These are phyloP conservation scores for Laburnicola sp. DNA, from an alignment of 2,329 filamentous ascomycete genomes.

Conservation along the genomic window DNA sequence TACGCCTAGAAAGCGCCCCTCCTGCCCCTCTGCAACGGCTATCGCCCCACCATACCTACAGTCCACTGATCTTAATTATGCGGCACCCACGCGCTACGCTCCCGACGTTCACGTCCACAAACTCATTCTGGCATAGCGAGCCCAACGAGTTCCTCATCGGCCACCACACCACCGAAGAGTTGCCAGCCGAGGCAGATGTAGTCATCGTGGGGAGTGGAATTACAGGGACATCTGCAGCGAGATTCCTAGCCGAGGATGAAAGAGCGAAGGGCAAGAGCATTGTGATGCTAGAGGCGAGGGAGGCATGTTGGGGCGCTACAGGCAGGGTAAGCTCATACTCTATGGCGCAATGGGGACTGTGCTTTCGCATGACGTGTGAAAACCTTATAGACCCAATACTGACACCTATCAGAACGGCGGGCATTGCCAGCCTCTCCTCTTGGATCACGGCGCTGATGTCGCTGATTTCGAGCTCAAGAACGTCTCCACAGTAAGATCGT, in stretches of 20 bases:
- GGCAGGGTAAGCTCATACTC: conserved; percentile 62
- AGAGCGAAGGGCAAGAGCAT: conserved; percentile 55
- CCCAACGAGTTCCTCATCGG: conserved; percentile 66
- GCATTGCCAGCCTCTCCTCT: conserved; percentile 75
- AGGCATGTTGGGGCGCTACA: conserved; percentile 82
- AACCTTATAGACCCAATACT: not conserved
- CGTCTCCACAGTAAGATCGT: conserved; percentile 61
- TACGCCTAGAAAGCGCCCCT: not conserved
- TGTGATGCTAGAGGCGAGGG: conserved; percentile 74
- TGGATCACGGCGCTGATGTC: conserved; percentile 62
- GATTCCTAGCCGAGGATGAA: conserved; percentile 58
- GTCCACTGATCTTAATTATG: conserved; percentile 26
- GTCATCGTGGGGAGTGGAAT: conserved; percentile 77
- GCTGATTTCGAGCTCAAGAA: conserved; percentile 74
- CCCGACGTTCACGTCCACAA: conserved; percentile 63
- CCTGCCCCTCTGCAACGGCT: not conserved
- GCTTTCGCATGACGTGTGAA: not conserved
- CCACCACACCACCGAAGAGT: conserved; percentile 66
- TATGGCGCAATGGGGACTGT: not conserved
- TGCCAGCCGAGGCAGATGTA: conserved; percentile 67
- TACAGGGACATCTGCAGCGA: conserved; percentile 71
- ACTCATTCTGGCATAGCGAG: conserved; percentile 74
- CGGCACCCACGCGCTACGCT: conserved; percentile 48
- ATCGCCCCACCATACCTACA: conserved; percentile 1
- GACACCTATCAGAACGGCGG: conserved; percentile 50